A percentile compares a stretch with the other conserved stretches of the same genome.
phyloP scores from a whole-genome alignment of 768 basidiomycete species.

The Naganishia antarctica region DNA sequence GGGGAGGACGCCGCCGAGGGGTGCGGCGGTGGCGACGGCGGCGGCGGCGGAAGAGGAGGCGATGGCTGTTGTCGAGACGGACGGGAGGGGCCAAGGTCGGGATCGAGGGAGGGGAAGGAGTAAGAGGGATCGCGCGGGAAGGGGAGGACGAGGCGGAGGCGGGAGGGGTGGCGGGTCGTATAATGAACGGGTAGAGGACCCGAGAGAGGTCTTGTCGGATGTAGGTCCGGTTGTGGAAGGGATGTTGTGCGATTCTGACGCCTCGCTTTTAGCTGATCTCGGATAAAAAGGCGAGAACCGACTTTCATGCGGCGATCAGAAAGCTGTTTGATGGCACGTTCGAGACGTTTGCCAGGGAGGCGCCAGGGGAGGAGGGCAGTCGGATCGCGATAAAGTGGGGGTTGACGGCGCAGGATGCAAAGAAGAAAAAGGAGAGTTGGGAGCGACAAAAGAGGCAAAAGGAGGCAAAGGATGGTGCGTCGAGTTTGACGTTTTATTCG shows the following conservation, averaged over 20 bases:
- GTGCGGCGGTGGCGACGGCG: not conserved
- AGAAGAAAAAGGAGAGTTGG: conserved; percentile 2
- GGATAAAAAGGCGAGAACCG: conserved; percentile 73
- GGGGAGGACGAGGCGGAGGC: conserved; percentile 33
- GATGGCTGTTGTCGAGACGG: conserved; percentile 25
- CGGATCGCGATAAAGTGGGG: conserved; percentile 75
- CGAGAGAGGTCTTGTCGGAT: conserved; percentile 72
- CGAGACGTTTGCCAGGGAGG: conserved; percentile 65
- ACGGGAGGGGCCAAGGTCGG: conserved; percentile 38
- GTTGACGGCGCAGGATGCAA: conserved; percentile 29
- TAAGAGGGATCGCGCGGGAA: conserved; percentile 32
- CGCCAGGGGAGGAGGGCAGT: conserved; percentile 57
- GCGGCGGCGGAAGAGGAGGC: conserved; percentile 33
- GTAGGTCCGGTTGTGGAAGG: conserved; percentile 54
- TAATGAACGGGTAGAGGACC: conserved; percentile 56
- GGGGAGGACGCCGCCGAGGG: conserved; percentile 69
- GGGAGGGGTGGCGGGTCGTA: conserved; percentile 32
- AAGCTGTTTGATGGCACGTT: conserved; percentile 76
- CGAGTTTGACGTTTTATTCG: no score
- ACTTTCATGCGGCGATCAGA: conserved; percentile 74
- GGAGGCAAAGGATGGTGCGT: conserved; percentile 22
- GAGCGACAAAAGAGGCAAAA: conserved; percentile 16
- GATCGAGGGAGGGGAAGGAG: conserved; percentile 44
- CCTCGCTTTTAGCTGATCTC: conserved; percentile 63
- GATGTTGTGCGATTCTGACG: not conserved